A percentile compares a stretch with the other conserved stretches of the same genome.
Conservation (phyloP, 202 grass and related monocot genomes). For the Hordeum pubiflorum region DNA sequence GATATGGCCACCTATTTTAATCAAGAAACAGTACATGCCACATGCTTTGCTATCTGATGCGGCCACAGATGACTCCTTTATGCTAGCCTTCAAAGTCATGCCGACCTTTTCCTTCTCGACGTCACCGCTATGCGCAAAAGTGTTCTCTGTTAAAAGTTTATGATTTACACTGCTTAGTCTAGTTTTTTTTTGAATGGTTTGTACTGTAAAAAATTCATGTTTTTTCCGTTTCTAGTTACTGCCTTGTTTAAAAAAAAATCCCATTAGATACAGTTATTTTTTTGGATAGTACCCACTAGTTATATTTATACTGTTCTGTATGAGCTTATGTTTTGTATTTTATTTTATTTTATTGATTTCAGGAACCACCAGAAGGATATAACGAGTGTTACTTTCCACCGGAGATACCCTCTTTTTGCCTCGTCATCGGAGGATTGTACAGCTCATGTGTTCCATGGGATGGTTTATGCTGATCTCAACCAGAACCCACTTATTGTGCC, state of each 20-base stretch:
- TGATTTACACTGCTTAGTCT: neutral
- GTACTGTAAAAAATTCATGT: neutral
- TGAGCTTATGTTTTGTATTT: neutral
- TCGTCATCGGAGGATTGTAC: conserved; percentile 84
- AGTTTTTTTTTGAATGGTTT: neutral
- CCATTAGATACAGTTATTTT: neutral
- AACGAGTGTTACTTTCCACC: conserved; percentile 79
- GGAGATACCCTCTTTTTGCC: conserved; percentile 85
- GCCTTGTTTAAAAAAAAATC: neutral
- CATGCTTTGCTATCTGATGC: conserved; percentile 12
- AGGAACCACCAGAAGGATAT: conserved; percentile 87
- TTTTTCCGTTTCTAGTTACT: neutral
- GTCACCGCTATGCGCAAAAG: neutral
- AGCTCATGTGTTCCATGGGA: conserved; percentile 87
- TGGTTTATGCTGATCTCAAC: conserved; percentile 93
- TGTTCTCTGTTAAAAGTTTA: neutral
- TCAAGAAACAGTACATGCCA: neutral
- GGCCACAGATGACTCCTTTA: neutral
- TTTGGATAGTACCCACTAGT: neutral
- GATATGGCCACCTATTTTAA: neutral
- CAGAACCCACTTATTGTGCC: conserved; percentile 97
- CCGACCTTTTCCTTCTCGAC: neutral
- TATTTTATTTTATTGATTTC: conserved; percentile 18
- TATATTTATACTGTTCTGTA: neutral
- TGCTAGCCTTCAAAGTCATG: neutral